A percentile compares a stretch with the other conserved stretches of the same genome.
phyloP scores from a whole-genome alignment of 1,284 basidiomycete genomes.

The Fomitopsis pinicola region DNA sequence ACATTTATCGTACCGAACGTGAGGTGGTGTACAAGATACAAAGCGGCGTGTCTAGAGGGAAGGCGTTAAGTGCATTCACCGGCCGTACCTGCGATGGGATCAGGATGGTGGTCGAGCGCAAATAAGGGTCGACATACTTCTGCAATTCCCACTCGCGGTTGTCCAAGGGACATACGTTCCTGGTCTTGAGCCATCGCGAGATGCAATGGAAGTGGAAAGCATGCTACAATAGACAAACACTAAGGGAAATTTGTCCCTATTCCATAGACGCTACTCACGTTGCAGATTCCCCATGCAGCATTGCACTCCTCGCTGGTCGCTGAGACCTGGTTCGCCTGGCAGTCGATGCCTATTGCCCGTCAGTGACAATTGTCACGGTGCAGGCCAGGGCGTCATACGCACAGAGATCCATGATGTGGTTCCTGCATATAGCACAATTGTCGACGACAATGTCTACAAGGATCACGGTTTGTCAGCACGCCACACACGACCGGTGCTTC shows the following conservation, averaged over 20 bases:
- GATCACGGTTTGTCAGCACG: conserved; percentile 7
- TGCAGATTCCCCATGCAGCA: conserved; percentile 99
- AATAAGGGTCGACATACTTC: conserved; percentile 58
- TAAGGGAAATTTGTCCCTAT: background rate
- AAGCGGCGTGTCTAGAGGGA: background rate
- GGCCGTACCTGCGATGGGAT: conserved; percentile 16
- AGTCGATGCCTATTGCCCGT: conserved; percentile 84
- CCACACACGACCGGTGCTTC: background rate
- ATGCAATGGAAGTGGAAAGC: conserved; percentile 99
- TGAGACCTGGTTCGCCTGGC: conserved; percentile 98
- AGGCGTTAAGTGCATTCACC: conserved; percentile 3
- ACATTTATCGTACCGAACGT: background rate
- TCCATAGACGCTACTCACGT: conserved; percentile 51
- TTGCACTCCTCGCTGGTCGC: conserved; percentile 97
- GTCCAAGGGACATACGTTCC: conserved; percentile 97
- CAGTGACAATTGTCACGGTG: conserved; percentile 2
- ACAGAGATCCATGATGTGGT: conserved; percentile 99
- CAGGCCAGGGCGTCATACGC: conserved; percentile 27
- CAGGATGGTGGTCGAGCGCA: background rate
- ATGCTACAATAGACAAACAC: conserved; percentile 53
- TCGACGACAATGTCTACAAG: conserved; percentile 87
- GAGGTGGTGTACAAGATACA: background rate
- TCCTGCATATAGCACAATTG: conserved; percentile 94
- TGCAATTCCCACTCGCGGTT: conserved; percentile 96
- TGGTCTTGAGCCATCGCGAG: conserved; percentile 98